phyloP scores from a whole-genome alignment of 2,329 filamentous ascomycete genomes.

The Penicillium sclerotigenum region DNA sequence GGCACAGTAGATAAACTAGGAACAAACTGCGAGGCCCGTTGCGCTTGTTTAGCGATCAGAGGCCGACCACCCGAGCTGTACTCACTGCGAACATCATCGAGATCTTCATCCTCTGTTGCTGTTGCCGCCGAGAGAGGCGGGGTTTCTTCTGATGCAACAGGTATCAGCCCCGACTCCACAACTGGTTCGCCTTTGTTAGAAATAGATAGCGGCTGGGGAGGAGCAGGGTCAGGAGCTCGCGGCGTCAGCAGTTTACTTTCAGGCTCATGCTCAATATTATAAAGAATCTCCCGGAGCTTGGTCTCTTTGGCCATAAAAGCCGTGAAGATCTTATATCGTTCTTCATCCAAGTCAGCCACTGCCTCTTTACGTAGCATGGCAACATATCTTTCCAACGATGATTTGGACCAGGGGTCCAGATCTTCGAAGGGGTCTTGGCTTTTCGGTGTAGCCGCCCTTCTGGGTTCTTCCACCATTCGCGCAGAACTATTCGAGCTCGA shows the following conservation, averaged over 20 bases:
- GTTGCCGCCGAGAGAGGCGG: conserved; percentile 1
- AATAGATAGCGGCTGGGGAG: conserved; percentile 7
- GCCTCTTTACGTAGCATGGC: conserved; percentile 55
- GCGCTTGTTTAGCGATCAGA: conserved; percentile 33
- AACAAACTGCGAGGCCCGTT: conserved; percentile 12
- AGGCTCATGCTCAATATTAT: conserved; percentile 47
- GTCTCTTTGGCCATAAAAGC: conserved; percentile 49
- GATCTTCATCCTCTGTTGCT: conserved; percentile 6
- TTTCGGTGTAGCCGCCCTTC: conserved; percentile 11
- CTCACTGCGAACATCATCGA: conserved; percentile 29
- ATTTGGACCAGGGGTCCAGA: conserved; percentile 57
- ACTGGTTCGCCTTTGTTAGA: conserved; percentile 12
- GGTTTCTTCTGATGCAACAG: conserved; percentile 30
- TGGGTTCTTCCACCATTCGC: conserved; percentile 12
- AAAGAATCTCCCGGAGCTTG: conserved; percentile 48
- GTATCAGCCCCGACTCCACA: conserved; percentile 35
- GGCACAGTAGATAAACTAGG: conserved; percentile 13
- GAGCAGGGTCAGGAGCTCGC: conserved; percentile 9
- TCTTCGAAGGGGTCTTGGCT: conserved; percentile 49
- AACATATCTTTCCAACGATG: conserved; percentile 54
- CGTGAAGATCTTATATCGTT: conserved; percentile 54
- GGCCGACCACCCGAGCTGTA: conserved; percentile 57
- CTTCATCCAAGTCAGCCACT: conserved; percentile 46
- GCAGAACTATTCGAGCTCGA: conserved; percentile 5
- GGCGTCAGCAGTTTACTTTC: conserved; percentile 18